Evolutionary conservation across 2,329 filamentous ascomycete species (phyloP), one percentile per base, ranked within the genome.

Genomic region (Microdochium bolleyi): DNA sequence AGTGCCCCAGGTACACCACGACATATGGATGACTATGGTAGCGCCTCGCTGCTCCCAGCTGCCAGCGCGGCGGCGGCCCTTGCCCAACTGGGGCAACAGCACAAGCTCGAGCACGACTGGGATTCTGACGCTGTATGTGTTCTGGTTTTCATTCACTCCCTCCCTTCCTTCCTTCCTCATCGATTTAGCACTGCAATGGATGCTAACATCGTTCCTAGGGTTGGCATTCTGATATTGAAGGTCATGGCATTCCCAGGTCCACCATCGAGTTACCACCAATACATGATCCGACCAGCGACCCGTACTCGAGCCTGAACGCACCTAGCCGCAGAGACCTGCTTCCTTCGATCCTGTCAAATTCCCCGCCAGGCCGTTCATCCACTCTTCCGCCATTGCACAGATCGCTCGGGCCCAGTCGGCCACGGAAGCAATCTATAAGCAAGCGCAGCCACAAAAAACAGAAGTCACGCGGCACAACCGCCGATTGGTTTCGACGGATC

Each of bases 361-460:
- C 92, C 10, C 92, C 91, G 1, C 88, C 90, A 7, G 89, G 87
- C 52, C 87, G 92, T 57, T 95, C 91, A 14, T 92, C 91, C 1
- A 96, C 91, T 1, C 77, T 96, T 24, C 91, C 92, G 25, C 90
- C 92, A 3, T 79, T 92, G 50, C 88, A 94, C 60, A 80, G 89
- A 54, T 79, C 84, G 44, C 74, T 89, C 38, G 88, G 87, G 41
- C 78, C 83, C 22, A 84, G 79, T 52, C 80, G 91, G 53, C 85
- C 89, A 44, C 83, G 91, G 58, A 96, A 95, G 71, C 87, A 88
- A 57, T 96, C 92, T 1, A 82, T 96, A 55, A 87, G 87, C 8
- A 91, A 95, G 67, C 84, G 87, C 59, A 83, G 85, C 38, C 91
- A 96, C 62, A 90, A 92, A 65, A 87, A 89, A 62, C 86, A 84